Base-by-base conservation (phyloP, 768 basidiomycete genomes). In the Suillus spraguei region DNA sequence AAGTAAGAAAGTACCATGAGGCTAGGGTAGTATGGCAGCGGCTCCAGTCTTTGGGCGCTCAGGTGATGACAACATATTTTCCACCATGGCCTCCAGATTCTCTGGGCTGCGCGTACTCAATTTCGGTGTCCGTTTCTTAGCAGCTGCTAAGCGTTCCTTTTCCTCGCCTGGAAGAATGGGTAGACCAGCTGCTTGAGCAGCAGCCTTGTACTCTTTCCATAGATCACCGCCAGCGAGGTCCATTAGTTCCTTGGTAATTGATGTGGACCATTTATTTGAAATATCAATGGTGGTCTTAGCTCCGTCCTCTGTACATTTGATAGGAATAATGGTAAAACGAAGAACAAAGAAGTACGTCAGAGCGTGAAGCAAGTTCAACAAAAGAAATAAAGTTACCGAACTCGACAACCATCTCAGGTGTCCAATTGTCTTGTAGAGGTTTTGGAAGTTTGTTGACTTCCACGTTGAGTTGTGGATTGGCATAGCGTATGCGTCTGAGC, bases 401-500 rank as follows among this genome's bases (percentile, higher is more conserved):
- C 66, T 84, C 82, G 38, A 93, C 64, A 17, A 80, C 75, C 68
- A 92, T 81, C 60, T 87, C 81, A 0, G 91, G 86, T 60, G 78
- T 78, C 88, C 85, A 91, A 1, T 67, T 71, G 20, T 89, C 88
- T 22, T 82, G 74, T 60, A 76, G 74, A 11, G 80, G 76, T 74
- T 90, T 91, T 38, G 74, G 77, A 50, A 81, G 74, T 64, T 81
- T 86, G 66, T 82, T 80, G 0, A 92, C 83, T 38, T 82, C 76
- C 41, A 94, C 87, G 36, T 83, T 78, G 32, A 94, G 68, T 9
- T 79, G 72, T 0, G 92, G 91, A 68, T 94, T 94, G 1, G 85
- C 88, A 73, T 85, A 92, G 13, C 85, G 88, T 79, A 94, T 90
- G 36, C 90, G 81, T 1, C 90, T 90, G 0, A 94, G 76, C n/a